phyloP scores from a whole-genome alignment of 768 basidiomycete genomes.

The Lenzites betulinus region DNA sequence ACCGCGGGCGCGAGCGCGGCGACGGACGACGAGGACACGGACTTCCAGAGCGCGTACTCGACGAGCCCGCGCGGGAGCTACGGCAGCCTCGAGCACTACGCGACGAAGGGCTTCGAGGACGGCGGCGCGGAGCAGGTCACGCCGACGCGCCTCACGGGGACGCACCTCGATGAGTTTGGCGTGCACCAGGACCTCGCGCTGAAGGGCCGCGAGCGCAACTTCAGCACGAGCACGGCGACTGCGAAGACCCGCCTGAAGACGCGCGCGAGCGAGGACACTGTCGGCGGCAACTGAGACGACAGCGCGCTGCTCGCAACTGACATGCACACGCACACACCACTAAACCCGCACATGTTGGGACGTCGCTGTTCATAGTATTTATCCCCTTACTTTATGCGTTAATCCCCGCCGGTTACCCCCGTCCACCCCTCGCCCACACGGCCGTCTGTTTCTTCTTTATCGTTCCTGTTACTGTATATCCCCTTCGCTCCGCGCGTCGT shows the following conservation, averaged over 20 bases:
- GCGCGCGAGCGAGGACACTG: constrained; percentile 42
- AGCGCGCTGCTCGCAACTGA: neutral
- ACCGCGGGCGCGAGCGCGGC: constrained; percentile 33
- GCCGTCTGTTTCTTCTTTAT: neutral
- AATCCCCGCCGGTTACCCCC: constrained; percentile 11
- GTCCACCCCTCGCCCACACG: neutral
- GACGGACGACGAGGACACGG: constrained; percentile 79
- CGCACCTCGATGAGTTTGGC: constrained; percentile 36
- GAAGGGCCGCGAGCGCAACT: constrained; percentile 53
- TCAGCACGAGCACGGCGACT: constrained; percentile 55
- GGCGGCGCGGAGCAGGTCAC: constrained; percentile 27
- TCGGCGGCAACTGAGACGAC: constrained; percentile 26
- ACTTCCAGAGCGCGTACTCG: constrained; percentile 87
- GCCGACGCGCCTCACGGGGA: constrained; percentile 24
- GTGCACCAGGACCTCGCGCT: constrained; percentile 23
- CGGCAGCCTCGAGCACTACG: constrained; percentile 43
- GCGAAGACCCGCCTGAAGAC: constrained; percentile 37
- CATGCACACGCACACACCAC: neutral
- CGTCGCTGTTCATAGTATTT: constrained; percentile 20
- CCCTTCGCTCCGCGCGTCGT: neutral
- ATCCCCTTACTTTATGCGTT: constrained; percentile 23
- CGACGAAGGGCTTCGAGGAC: constrained; percentile 13
- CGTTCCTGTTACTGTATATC: constrained; percentile 1
- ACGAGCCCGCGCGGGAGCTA: constrained; percentile 71
- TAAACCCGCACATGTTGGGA: constrained; percentile 23